Percentiles rank a stretch among this genome's conserved stretches.
These are phyloP conservation scores for Cytospora piceae DNA, from an alignment of 2,329 filamentous ascomycete genomes.

Conservation along the genomic window DNA sequence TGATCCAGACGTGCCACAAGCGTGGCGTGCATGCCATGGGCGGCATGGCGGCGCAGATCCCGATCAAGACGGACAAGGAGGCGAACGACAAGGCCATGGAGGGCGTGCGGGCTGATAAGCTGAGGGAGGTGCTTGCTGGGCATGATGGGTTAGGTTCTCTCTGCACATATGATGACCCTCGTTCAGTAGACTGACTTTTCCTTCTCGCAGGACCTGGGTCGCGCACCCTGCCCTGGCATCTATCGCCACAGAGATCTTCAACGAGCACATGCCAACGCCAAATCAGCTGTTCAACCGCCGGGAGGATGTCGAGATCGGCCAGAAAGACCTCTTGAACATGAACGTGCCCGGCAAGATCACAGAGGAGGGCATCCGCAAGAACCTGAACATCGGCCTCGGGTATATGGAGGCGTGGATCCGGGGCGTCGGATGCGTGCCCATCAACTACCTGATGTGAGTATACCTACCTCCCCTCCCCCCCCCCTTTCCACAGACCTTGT, in stretches of 20 bases:
- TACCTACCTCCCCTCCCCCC: neutral
- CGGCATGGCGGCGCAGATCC: constrained; percentile 98
- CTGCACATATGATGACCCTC: too few relatives aligned
- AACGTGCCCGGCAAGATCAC: constrained; percentile 92
- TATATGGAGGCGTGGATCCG: constrained; percentile 99
- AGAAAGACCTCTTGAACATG: constrained; percentile 95
- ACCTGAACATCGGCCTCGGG: constrained; percentile 91
- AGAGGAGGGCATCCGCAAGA: constrained; percentile 95
- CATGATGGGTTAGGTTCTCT: constrained; percentile 72
- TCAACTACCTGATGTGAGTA: constrained; percentile 88
- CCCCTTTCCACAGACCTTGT: neutral
- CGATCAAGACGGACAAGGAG: constrained; percentile 90
- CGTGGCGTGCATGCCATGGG: constrained; percentile 98
- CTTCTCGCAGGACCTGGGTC: constrained; percentile 73
- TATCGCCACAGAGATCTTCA: constrained; percentile 92
- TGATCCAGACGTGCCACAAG: constrained; percentile 98
- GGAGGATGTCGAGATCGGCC: constrained; percentile 84
- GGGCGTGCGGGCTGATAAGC: constrained; percentile 89
- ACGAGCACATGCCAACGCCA: constrained; percentile 97
- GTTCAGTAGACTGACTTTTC: neutral
- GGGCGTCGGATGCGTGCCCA: constrained; percentile 92
- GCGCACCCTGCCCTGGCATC: constrained; percentile 89
- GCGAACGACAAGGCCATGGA: constrained; percentile 97
- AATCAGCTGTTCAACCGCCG: constrained; percentile 93
- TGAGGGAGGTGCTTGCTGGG: constrained; percentile 91